These are phyloP conservation scores for Exophiala oligosperma DNA, from an alignment of 2,329 filamentous ascomycete species.

Conservation along the genomic window DNA sequence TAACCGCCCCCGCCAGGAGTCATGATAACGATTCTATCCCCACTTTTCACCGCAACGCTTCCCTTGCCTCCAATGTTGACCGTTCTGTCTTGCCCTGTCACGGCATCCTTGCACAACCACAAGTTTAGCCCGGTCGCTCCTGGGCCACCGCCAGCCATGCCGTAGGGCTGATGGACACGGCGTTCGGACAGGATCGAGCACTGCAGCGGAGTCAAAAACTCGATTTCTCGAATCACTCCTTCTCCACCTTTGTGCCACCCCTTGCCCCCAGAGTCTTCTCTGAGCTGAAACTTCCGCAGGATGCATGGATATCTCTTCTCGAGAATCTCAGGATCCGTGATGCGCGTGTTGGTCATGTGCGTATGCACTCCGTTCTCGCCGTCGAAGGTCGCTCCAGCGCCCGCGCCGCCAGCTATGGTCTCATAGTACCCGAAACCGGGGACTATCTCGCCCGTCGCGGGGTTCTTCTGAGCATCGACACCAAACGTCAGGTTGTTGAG, in stretches of 20 bases:
- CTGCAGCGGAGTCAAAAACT: conserved; percentile 75
- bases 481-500: conserved; percentile 35
- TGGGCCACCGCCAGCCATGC: conserved; percentile 23
- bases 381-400: conserved; percentile 71
- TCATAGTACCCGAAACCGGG: conserved; percentile 73
- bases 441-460: neutral
- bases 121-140: conserved; percentile 23
- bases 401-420: conserved; percentile 76
- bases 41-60: conserved; percentile 28
- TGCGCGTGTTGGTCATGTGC: conserved; percentile 84
- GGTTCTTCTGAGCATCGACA: conserved; percentile 12
- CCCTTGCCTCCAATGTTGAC: conserved; percentile 2
- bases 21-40: conserved; percentile 38
- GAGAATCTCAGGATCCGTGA: conserved; percentile 78
- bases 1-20: conserved; percentile 16
- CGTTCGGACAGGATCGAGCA: conserved; percentile 43
- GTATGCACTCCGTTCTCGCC: conserved; percentile 76
- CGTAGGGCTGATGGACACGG: conserved; percentile 25
- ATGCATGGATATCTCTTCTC: conserved; percentile 75
- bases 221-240: conserved; percentile 75
- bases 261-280: conserved; percentile 61
- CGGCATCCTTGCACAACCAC: conserved; percentile 21
- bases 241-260: conserved; percentile 71
- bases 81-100: neutral
- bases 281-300: conserved; percentile 67